A percentile compares a stretch with the other conserved stretches of the same genome.
Conservation (phyloP, 2,329 filamentous ascomycete genomes). For the Aspergillus neotritici region DNA sequence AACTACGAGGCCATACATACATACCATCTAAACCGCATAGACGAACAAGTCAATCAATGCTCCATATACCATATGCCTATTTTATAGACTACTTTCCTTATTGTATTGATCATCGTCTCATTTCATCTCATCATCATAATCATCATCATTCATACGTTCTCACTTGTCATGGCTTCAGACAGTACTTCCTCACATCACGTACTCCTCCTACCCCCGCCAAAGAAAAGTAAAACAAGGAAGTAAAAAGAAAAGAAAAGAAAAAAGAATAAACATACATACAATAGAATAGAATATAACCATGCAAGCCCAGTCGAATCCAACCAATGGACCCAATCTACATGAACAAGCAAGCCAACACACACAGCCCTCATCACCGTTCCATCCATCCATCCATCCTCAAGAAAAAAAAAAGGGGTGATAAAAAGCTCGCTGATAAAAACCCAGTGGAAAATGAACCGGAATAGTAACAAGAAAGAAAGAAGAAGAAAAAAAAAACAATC, state of each 20-base stretch:
- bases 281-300: slow-evolving; percentile 4
- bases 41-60: too few species aligned
- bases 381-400: too few species aligned
- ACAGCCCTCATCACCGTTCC: too few species aligned
- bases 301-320: too few species aligned
- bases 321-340: too few species aligned
- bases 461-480: slow-evolving; percentile 1
- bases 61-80: too few species aligned
- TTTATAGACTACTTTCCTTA: too few species aligned
- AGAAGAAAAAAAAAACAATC: background rate
- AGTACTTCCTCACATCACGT: slow-evolving; percentile 3
- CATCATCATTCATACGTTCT: slow-evolving; percentile 8
- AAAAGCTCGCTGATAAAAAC: background rate
- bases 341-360: too few species aligned
- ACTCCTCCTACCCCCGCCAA: too few species aligned
- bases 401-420: background rate
- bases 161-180: background rate
- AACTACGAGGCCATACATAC: too few species aligned
- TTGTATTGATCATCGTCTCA: background rate
- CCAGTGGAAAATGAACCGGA: slow-evolving; percentile 2
- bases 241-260: background rate
- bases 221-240: slow-evolving; percentile 3
- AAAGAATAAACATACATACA: slow-evolving; percentile 6
- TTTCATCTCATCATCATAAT: slow-evolving; percentile 3
- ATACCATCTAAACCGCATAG: too few species aligned